Evolutionary conservation across 768 basidiomycete species (phyloP).

Genomic region (Lactarius deliciosus): DNA sequence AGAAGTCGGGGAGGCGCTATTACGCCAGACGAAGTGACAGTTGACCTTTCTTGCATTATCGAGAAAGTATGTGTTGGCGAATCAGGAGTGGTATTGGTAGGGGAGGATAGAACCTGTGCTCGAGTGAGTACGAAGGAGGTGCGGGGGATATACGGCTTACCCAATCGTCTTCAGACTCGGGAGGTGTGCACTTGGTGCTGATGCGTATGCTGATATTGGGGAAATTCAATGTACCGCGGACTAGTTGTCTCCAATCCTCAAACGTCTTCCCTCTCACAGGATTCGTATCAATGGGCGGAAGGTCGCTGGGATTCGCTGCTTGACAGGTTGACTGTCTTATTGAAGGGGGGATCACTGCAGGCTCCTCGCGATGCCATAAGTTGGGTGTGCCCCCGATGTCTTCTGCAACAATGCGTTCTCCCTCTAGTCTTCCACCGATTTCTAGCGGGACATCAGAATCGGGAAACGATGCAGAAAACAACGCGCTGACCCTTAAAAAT

Average conservation of each 20-base stretch:
- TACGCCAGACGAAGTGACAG: neutral
- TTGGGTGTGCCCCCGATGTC: neutral
- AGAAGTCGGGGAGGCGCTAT: neutral
- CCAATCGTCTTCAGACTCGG: neutral
- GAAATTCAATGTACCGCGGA: neutral
- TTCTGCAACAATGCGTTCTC: conserved; percentile 14
- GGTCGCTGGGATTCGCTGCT: neutral
- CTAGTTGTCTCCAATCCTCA: conserved; percentile 9
- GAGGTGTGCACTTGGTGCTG: neutral
- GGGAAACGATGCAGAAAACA: neutral
- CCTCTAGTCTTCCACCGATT: conserved; percentile 17
- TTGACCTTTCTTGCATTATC: neutral
- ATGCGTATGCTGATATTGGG: conserved; percentile 6
- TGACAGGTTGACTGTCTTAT: neutral
- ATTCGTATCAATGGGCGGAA: neutral
- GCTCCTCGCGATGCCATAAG: conserved; percentile 4
- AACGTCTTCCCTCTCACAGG: neutral
- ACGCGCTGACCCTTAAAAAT: conserved; percentile 22
- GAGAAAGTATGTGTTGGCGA: neutral
- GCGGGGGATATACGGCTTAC: neutral
- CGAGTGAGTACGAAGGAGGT: neutral
- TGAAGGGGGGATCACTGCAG: too few species aligned
- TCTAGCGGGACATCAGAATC: neutral
- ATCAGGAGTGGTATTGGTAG: neutral
- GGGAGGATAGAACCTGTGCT: conserved; percentile 1